Percentiles rank a stretch among this genome's conserved stretches.
Evolutionary conservation across 2,329 filamentous ascomycete species (phyloP).

Genomic region (Penicillium carneum): DNA sequence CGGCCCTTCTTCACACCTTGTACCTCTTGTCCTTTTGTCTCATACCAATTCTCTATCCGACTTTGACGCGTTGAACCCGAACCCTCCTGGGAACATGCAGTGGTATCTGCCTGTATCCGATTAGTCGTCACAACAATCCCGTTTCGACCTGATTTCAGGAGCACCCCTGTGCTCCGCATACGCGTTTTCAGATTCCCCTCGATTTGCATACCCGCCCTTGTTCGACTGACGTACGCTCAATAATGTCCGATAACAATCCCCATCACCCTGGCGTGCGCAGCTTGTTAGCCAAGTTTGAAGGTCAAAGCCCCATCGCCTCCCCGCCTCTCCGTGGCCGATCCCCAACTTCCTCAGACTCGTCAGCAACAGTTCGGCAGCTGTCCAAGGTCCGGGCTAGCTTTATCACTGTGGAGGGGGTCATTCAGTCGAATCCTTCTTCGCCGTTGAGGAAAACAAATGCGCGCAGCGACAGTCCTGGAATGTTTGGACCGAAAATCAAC

Average conservation of each 20-base stretch:
- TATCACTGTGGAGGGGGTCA: constrained; percentile 69
- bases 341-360: constrained; percentile 60
- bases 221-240: constrained; percentile 18
- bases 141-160: constrained; percentile 4
- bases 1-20: constrained; percentile 12
- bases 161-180: constrained; percentile 19
- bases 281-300: constrained; percentile 81
- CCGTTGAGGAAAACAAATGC: constrained; percentile 54
- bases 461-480: constrained; percentile 42
- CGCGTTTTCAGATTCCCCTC: constrained; percentile 20
- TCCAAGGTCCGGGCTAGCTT: constrained; percentile 80
- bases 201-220: constrained; percentile 29
- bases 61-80: constrained; percentile 10
- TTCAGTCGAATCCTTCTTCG: constrained; percentile 52
- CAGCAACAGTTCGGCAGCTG: constrained; percentile 63
- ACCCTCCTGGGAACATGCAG: constrained; percentile 16
- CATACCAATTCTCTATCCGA: constrained; percentile 5
- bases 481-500: constrained; percentile 44
- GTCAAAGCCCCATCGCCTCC: constrained; percentile 64
- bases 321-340: constrained; percentile 74
- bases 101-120: constrained; percentile 21
- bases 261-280: constrained; percentile 67
- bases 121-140: constrained; percentile 14
- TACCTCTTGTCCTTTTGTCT: constrained; percentile 6
- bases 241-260: constrained; percentile 36